These are phyloP conservation scores for Coprinopsis sp. DNA, from an alignment of 768 basidiomycete genomes.

Conservation along the genomic window DNA sequence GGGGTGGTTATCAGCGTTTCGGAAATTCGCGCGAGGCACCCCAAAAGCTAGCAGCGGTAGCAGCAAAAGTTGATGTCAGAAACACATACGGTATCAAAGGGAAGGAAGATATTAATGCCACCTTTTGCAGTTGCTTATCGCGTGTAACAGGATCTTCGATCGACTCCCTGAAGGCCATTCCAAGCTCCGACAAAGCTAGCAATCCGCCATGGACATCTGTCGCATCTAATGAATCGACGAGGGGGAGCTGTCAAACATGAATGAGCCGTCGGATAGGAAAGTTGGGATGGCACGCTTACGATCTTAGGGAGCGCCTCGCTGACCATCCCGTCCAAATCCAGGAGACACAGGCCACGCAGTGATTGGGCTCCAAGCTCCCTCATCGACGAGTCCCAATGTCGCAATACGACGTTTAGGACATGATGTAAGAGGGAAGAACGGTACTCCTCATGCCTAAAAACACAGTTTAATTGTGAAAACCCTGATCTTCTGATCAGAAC, in stretches of 20 bases:
- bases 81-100: neutral
- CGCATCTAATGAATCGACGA: slow-evolving; percentile 61
- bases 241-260: slow-evolving; percentile 36
- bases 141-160: slow-evolving; percentile 24
- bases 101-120: slow-evolving; percentile 22
- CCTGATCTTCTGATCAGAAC: neutral
- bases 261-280: slow-evolving; percentile 3
- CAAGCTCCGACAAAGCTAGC: slow-evolving; percentile 69
- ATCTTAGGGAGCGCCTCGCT: slow-evolving; percentile 44
- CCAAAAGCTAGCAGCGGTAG: slow-evolving; percentile 52
- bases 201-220: slow-evolving; percentile 79
- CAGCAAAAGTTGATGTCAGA: slow-evolving; percentile 6
- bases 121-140: slow-evolving; percentile 41
- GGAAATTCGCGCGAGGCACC: slow-evolving; percentile 51
- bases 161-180: slow-evolving; percentile 47
- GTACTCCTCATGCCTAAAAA: slow-evolving; percentile 71
- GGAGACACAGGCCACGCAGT: slow-evolving; percentile 59
- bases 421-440: slow-evolving; percentile 65
- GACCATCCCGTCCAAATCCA: slow-evolving; percentile 52
- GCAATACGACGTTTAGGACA: slow-evolving; percentile 63
- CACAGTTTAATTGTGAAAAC: slow-evolving; percentile 6
- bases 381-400: slow-evolving; percentile 89
- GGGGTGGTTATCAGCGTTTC: slow-evolving; percentile 55
- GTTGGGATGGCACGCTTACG: slow-evolving; percentile 36
- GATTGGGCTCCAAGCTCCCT: slow-evolving; percentile 74